These are phyloP conservation scores for Rhodotorula paludigena DNA, from an alignment of 768 basidiomycete genomes.

Conservation along the genomic window DNA sequence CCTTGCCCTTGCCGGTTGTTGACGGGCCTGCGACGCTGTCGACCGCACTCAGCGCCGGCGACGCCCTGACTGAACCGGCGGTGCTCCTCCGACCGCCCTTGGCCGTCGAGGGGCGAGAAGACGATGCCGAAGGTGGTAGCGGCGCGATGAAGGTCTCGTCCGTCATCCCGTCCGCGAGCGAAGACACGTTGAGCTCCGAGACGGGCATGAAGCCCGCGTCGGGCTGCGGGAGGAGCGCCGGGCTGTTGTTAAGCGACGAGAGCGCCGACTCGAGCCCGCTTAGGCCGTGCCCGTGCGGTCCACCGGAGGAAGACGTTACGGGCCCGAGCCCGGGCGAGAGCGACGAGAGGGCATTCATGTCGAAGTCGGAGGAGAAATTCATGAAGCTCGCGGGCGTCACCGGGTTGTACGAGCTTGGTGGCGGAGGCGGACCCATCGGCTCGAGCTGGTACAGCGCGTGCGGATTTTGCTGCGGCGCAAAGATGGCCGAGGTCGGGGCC, in stretches of 20 bases:
- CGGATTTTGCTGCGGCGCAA: neutral
- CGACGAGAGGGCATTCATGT: constrained; percentile 20
- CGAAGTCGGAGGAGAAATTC: constrained; percentile 58
- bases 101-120: constrained; percentile 3
- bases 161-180: neutral
- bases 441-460: constrained; percentile 14
- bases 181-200: neutral
- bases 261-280: constrained; percentile 8
- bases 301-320: too few relatives aligned
- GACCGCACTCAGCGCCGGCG: constrained; percentile 21
- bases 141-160: neutral
- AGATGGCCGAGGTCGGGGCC: neutral
- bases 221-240: constrained; percentile 15
- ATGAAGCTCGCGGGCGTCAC: constrained; percentile 89
- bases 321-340: constrained; percentile 17
- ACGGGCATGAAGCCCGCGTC: neutral
- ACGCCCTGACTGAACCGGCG: constrained; percentile 3
- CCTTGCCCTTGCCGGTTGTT: constrained; percentile 37
- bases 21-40: constrained; percentile 1
- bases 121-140: too few relatives aligned
- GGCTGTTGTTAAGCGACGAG: constrained; percentile 18
- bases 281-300: neutral
- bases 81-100: constrained; percentile 13
- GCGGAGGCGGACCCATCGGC: constrained; percentile 36
- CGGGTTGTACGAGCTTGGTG: constrained; percentile 50